Evolutionary conservation across 1,284 basidiomycete species (phyloP).

Genomic region (Pseudomicrostroma phylloplanum): DNA sequence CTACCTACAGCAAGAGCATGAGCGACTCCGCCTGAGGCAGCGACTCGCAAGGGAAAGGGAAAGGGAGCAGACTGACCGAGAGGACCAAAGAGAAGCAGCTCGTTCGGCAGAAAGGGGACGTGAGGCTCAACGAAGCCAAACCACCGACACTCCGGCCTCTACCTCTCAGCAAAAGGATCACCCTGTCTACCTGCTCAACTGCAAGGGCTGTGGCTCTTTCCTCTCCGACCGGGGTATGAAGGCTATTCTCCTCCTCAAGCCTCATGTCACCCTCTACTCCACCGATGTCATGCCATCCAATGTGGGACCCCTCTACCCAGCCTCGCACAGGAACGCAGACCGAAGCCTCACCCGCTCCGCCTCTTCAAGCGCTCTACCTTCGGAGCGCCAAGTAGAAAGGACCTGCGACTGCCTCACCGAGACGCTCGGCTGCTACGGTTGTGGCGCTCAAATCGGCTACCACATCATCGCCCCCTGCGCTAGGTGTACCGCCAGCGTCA

Average conservation of each 20-base stretch:
- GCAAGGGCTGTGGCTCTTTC: conserved; percentile 66
- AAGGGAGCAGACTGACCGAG: not conserved
- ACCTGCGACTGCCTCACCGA: conserved; percentile 67
- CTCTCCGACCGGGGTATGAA: conserved; percentile 79
- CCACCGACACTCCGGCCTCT: not conserved
- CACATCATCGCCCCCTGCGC: conserved; percentile 38
- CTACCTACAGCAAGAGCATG: not conserved
- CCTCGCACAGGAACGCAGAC: not conserved
- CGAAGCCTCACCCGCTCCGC: not conserved
- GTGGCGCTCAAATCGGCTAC: conserved; percentile 61
- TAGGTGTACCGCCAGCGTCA: conserved; percentile 50
- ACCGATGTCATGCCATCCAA: conserved; percentile 74
- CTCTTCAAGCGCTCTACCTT: conserved; percentile 27
- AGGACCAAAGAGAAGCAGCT: not conserved
- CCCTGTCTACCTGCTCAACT: conserved; percentile 69
- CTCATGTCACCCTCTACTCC: conserved; percentile 73
- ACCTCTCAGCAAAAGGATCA: conserved; percentile 7
- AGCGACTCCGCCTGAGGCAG: not conserved
- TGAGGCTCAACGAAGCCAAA: not conserved
- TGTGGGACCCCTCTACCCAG: conserved; percentile 55
- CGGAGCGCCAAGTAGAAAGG: conserved; percentile 56
- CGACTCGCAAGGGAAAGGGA: not conserved
- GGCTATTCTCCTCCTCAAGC: conserved; percentile 73
- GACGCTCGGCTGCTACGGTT: conserved; percentile 72
- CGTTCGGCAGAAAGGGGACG: not conserved